These are phyloP conservation scores for Boeremia lycopersici DNA, from an alignment of 2,329 filamentous ascomycete genomes.

Conservation along the genomic window DNA sequence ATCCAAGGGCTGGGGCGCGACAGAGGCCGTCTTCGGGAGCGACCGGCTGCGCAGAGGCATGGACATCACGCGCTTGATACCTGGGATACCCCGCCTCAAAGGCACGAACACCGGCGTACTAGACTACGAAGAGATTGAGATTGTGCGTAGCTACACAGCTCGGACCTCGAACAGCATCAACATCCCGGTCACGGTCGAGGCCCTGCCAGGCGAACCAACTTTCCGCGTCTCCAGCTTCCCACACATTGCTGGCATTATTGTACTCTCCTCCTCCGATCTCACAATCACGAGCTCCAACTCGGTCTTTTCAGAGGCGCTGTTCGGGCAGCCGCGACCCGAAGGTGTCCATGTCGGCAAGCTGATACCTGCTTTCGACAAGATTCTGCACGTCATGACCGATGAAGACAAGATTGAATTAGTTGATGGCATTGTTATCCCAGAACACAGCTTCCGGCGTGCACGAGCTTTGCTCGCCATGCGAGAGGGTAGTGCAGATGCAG, in stretches of 20 bases:
- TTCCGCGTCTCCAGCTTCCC: constrained; percentile 92
- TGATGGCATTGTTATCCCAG: constrained; percentile 95
- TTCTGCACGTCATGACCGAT: constrained; percentile 79
- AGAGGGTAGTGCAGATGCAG: constrained; percentile 77
- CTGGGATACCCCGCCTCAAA: constrained; percentile 77
- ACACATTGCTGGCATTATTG: constrained; percentile 95
- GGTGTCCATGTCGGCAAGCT: constrained; percentile 79
- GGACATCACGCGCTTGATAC: constrained; percentile 79
- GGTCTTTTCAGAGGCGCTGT: constrained; percentile 89
- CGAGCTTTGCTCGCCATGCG: constrained; percentile 81
- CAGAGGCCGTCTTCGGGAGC: constrained; percentile 84
- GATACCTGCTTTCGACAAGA: constrained; percentile 84
- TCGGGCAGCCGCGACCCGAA: constrained; percentile 84
- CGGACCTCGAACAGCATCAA: constrained; percentile 76
- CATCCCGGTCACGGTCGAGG: constrained; percentile 82
- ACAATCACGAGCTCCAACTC: constrained; percentile 91
- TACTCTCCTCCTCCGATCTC: constrained; percentile 79
- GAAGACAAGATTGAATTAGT: constrained; percentile 83
- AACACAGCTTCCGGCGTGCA: constrained; percentile 92
- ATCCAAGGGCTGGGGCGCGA: constrained; percentile 72
- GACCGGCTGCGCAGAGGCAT: constrained; percentile 70
- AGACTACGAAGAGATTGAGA: constrained; percentile 76
- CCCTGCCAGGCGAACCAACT: constrained; percentile 70
- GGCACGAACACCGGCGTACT: constrained; percentile 74
- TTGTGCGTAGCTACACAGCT: constrained; percentile 82